Evolutionary conservation across 2,329 filamentous ascomycete species (phyloP).

Genomic region (Fusarium nygamai): DNA sequence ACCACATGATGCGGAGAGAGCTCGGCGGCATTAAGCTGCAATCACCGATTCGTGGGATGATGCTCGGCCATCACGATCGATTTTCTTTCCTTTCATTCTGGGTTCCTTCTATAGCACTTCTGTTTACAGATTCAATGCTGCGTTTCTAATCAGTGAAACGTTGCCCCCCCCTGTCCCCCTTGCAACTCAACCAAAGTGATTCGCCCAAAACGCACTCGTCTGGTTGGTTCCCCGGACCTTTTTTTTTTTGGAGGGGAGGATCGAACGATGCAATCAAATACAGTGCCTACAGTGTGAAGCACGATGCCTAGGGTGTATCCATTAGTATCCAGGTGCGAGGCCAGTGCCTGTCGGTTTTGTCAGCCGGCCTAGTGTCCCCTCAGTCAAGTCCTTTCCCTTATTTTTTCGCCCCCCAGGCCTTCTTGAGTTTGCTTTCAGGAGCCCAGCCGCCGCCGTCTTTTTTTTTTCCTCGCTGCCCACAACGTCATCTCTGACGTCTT

Average conservation of each 20-base stretch:
- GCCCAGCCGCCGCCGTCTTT: constrained; percentile 47
- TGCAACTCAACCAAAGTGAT: constrained; percentile 8
- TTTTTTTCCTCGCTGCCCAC: constrained; percentile 50
- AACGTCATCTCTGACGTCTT: constrained; percentile 63
- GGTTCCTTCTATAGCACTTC: constrained; percentile 13
- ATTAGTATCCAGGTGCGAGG: background rate
- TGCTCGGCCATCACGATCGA: constrained; percentile 20
- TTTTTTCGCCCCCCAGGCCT: constrained; percentile 30
- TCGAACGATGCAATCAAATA: constrained; percentile 42
- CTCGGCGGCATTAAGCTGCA: background rate
- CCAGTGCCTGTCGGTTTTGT: constrained; percentile 29
- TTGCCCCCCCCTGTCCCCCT: background rate
- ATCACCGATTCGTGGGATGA: constrained; percentile 17
- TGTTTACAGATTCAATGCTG: constrained; percentile 8
- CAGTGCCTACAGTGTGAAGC: constrained; percentile 32
- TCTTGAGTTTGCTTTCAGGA: constrained; percentile 41
- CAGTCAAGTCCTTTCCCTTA: constrained; percentile 25
- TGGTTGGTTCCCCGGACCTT: constrained; percentile 31
- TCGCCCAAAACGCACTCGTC: background rate
- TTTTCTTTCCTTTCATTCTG: constrained; percentile 21
- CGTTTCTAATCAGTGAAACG: constrained; percentile 14
- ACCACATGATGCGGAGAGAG: background rate
- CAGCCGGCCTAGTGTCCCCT: constrained; percentile 26
- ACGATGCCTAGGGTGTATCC: background rate
- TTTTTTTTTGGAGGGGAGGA: constrained; percentile 27